Evolutionary conservation across 139 green algal genomes (phyloP).

Genomic region (Spirogloea muscicola): DNA sequence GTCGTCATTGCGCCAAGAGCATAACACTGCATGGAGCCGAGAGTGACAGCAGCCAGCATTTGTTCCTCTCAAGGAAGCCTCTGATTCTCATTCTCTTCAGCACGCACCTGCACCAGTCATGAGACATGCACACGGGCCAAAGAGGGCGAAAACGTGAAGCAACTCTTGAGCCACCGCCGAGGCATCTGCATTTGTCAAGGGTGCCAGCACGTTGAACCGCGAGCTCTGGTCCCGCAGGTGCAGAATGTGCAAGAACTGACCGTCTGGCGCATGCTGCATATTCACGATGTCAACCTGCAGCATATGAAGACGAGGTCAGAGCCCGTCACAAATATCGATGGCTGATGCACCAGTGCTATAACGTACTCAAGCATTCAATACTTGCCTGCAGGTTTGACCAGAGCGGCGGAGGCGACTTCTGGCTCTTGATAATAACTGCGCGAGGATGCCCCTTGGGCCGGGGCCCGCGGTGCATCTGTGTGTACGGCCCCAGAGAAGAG

Average conservation of each 20-base stretch:
- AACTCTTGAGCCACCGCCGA: not conserved
- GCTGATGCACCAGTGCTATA: too few species aligned
- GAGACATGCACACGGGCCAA: conserved; percentile 3
- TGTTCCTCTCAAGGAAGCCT: too few species aligned
- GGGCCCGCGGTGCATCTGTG: not conserved
- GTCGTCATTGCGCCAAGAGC: too few species aligned
- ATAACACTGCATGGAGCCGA: too few species aligned
- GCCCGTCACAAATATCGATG: too few species aligned
- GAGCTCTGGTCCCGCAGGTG: not conserved
- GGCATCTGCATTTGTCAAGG: not conserved
- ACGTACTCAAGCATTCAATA: not conserved
- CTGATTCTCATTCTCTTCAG: too few species aligned
- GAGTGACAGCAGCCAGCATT: too few species aligned
- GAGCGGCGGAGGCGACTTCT: not conserved
- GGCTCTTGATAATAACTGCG: not conserved
- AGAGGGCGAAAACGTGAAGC: not conserved
- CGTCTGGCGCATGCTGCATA: conserved; percentile 21
- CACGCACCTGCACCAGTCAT: conserved; percentile 2
- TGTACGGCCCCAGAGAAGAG: not conserved
- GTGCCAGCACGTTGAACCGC: not conserved
- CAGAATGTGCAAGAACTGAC: not conserved
- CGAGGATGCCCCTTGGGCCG: not conserved
- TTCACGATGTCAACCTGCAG: not conserved
- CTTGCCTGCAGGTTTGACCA: conserved; percentile 1
- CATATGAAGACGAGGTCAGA: too few species aligned